These are phyloP conservation scores for Serpula lacrymans DNA, from an alignment of 768 basidiomycete species.

Conservation along the genomic window DNA sequence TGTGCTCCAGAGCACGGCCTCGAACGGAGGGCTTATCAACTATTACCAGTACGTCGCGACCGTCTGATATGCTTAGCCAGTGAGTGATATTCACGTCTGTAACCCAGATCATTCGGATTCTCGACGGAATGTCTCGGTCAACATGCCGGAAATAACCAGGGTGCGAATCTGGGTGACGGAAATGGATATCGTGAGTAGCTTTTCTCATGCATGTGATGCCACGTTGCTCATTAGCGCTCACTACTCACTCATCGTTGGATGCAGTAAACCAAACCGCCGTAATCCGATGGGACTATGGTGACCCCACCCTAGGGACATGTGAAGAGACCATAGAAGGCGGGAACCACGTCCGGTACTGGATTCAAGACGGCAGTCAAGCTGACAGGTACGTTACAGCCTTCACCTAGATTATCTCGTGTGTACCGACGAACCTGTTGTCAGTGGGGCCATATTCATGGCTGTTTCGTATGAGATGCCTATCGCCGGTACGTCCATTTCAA, in stretches of 20 bases:
- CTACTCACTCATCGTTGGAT: too few relatives aligned
- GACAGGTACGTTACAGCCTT: slow-evolving; percentile 45
- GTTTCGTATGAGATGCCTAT: slow-evolving; percentile 71
- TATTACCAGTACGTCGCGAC: slow-evolving; percentile 65
- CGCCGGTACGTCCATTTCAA: slow-evolving; percentile 38
- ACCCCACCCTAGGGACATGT: slow-evolving; percentile 81
- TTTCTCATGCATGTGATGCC: not conserved
- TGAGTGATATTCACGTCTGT: not conserved
- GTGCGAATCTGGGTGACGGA: slow-evolving; percentile 82
- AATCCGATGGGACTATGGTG: slow-evolving; percentile 83
- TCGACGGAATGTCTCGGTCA: slow-evolving; percentile 83
- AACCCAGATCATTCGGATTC: slow-evolving; percentile 65
- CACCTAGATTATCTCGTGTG: not conserved
- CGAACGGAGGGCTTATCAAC: slow-evolving; percentile 74
- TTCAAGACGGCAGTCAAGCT: slow-evolving; percentile 61
- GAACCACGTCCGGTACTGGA: slow-evolving; percentile 87
- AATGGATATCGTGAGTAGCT: slow-evolving; percentile 56
- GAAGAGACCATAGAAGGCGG: slow-evolving; percentile 84
- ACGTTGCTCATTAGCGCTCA: slow-evolving; percentile 1
- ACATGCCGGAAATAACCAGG: slow-evolving; percentile 63
- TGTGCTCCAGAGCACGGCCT: slow-evolving; percentile 58
- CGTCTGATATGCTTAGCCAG: not conserved
- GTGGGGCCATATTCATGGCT: slow-evolving; percentile 75
- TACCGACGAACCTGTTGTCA: slow-evolving; percentile 18
- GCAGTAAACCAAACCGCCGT: slow-evolving; percentile 81